Evolutionary conservation across 495 filamentous ascomycete genomes (phyloP).

Genomic region (Lepidopterella palustris): DNA sequence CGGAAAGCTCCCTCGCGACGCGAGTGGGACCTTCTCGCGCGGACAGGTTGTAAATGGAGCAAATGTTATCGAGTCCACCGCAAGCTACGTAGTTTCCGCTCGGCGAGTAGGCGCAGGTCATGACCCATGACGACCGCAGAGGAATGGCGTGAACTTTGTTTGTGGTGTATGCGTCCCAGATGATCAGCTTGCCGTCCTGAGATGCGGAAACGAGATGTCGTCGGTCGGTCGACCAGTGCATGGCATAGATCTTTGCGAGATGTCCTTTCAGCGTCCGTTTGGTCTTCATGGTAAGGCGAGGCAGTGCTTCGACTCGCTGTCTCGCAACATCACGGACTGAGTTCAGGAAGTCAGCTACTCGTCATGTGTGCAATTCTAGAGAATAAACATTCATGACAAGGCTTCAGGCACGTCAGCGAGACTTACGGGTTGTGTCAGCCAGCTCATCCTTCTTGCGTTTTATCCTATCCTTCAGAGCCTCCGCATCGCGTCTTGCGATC

Average conservation of each 20-base stretch:
- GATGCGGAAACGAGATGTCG: constrained; percentile 97
- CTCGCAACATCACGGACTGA: constrained; percentile 87
- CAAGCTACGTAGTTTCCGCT: constrained; percentile 98
- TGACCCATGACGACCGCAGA: constrained; percentile 97
- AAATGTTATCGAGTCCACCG: constrained; percentile 98
- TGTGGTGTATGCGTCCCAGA: constrained; percentile 99
- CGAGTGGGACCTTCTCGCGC: constrained; percentile 93
- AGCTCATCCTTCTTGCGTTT: constrained; percentile 99
- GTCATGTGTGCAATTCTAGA: background rate
- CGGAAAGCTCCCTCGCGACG: constrained; percentile 92
- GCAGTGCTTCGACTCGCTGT: constrained; percentile 80
- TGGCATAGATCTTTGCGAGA: constrained; percentile 97
- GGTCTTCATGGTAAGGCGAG: constrained; percentile 90
- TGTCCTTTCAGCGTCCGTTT: constrained; percentile 94
- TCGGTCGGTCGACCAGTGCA: constrained; percentile 99
- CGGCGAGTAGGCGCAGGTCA: constrained; percentile 98
- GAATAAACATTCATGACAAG: background rate
- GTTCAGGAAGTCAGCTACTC: constrained; percentile 23
- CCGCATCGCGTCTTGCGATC: constrained; percentile 92
- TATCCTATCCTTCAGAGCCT: constrained; percentile 96
- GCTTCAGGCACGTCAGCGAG: background rate
- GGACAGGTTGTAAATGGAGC: constrained; percentile 98
- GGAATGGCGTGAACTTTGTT: constrained; percentile 99
- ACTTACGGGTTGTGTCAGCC: constrained; percentile 93
- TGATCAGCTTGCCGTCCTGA: constrained; percentile 98